These are phyloP conservation scores for Colletotrichum caudatum DNA, from an alignment of 2,329 filamentous ascomycete species.

Conservation along the genomic window DNA sequence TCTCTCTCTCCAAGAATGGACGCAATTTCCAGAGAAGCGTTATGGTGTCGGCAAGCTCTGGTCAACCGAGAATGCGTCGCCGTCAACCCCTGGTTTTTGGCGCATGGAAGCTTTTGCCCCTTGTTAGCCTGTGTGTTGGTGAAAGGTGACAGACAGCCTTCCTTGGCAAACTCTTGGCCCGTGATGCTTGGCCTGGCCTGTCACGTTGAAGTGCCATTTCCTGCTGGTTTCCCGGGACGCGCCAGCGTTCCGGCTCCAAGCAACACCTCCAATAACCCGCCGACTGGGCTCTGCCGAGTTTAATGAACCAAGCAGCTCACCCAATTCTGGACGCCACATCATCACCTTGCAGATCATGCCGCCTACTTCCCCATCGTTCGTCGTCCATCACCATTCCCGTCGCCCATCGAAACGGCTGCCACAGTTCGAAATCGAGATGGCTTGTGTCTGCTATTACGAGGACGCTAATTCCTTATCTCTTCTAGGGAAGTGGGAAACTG, in stretches of 20 bases:
- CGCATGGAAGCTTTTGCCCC: constrained; percentile 5
- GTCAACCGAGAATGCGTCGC: constrained; percentile 2
- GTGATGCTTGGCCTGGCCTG: background rate
- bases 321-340: constrained; percentile 20
- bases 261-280: constrained; percentile 9
- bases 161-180: constrained; percentile 8
- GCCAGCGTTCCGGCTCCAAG: constrained; percentile 7
- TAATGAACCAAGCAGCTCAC: constrained; percentile 21
- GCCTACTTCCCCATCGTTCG: constrained; percentile 14
- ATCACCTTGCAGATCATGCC: constrained; percentile 25
- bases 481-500: constrained; percentile 25
- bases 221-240: constrained; percentile 6
- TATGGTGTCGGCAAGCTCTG: constrained; percentile 2
- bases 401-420: constrained; percentile 16
- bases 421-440: constrained; percentile 15
- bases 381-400: constrained; percentile 22
- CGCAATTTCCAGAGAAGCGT: constrained; percentile 13
- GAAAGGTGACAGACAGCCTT: background rate
- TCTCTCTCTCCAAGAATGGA: background rate
- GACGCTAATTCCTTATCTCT: constrained; percentile 1
- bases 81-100: constrained; percentile 11
- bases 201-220: constrained; percentile 3
- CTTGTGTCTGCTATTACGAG: background rate
- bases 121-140: background rate
- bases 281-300: constrained; percentile 14